Percentiles rank a stretch among this genome's conserved stretches.
Conservation (phyloP, 257 asterid genomes). For the Fraxinus anomala region DNA sequence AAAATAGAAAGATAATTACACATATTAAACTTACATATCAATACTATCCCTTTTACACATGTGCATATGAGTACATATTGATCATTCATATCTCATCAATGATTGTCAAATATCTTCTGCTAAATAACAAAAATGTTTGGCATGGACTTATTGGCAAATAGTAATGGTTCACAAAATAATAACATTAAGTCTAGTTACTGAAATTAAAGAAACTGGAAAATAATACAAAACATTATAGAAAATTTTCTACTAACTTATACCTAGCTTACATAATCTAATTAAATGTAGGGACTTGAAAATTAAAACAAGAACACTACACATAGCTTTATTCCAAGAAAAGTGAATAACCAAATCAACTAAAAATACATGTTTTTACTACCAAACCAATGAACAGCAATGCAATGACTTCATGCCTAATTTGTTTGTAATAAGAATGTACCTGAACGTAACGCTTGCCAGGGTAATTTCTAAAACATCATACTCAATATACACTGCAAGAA, state of each 20-base stretch:
- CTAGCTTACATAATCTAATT: background rate
- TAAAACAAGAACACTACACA: background rate
- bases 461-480: no score
- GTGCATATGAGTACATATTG: background rate
- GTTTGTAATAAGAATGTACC: conserved; percentile 34
- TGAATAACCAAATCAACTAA: background rate
- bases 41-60: no score
- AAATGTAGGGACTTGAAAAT: background rate
- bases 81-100: background rate
- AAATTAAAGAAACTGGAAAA: background rate
- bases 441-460: conserved; percentile 44
- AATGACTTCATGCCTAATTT: background rate
- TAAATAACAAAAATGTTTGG: background rate
- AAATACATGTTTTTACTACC: background rate
- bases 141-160: background rate
- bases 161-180: background rate
- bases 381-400: conserved; percentile 5
- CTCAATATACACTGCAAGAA: no score
- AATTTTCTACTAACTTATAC: background rate
- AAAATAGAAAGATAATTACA: background rate
- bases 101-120: background rate
- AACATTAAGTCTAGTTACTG: background rate
- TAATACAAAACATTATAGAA: no score
- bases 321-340: background rate
- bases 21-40: conserved; percentile 1